These are phyloP conservation scores for Astrothelium macrocarpum DNA, from an alignment of 495 filamentous ascomycete genomes.

Conservation along the genomic window DNA sequence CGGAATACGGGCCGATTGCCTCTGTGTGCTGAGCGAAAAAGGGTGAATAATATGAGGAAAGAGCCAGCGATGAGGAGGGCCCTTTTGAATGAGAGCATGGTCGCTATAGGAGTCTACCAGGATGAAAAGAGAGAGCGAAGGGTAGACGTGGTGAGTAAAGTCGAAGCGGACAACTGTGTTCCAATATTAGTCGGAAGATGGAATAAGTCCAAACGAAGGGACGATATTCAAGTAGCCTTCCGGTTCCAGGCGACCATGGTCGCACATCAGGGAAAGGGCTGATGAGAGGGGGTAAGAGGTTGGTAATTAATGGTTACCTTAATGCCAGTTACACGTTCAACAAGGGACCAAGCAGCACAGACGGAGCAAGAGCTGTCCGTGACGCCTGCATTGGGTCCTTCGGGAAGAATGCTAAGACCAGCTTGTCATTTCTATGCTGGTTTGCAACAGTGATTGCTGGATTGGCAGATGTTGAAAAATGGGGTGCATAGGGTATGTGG, in stretches of 20 bases:
- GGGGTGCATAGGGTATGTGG: no score
- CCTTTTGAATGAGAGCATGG: conserved; percentile 57
- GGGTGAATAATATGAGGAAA: conserved; percentile 58
- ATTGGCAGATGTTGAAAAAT: no score
- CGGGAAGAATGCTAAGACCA: background rate
- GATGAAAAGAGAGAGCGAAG: no score
- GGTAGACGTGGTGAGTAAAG: no score
- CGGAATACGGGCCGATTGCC: conserved; percentile 19
- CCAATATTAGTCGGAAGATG: background rate
- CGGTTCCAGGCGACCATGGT: no score
- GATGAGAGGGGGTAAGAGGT: background rate
- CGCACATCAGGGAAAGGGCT: no score
- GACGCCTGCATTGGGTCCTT: background rate
- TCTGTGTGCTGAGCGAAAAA: conserved; percentile 56
- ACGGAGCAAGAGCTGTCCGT: background rate
- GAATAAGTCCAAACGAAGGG: no score
- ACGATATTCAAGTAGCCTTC: no score
- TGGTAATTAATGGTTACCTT: background rate
- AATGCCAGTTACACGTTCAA: no score
- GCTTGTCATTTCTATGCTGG: no score
- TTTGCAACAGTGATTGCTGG: no score
- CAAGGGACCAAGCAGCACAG: background rate
- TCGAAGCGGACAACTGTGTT: background rate
- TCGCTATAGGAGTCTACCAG: no score
- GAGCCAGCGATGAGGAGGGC: conserved; percentile 58